Evolutionary conservation across 2,329 filamentous ascomycete genomes (phyloP), one percentile per base, ranked within the genome.

Genomic region (Davidsoniella eucalypti): DNA sequence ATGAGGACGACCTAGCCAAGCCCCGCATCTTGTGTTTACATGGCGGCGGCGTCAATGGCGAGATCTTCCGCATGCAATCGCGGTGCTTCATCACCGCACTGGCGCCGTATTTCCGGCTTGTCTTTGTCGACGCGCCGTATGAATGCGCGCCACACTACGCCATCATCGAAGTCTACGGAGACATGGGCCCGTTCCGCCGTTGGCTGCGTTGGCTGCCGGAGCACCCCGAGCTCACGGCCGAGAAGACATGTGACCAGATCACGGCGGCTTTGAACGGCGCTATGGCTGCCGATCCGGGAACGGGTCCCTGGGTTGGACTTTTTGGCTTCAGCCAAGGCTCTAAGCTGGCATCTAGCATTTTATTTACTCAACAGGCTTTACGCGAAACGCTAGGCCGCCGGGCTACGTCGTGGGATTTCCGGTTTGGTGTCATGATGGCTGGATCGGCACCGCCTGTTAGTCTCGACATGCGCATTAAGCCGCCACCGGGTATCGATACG

Each of bases 1-100:
- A 45, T 45, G 14, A 16, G n/a, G 25, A 51, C 4, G 45, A 54
- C 18, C 49, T 54, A 7, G 38, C 44, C 5, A 66, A 71, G 25
- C 82, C 82, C 2, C 79, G 83, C 53, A 77, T 88, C 56, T 78
- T 88, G 57, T 87, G 82, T 64, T 76, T 88, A n/a, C 84, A 88
- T 63, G 84, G 84, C 60, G 84, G 83, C 58, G 84, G 84, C 54
- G 78, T 80, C 55, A 87, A 82, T 58, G 78, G 72, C n/a, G 60
- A 69, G 39, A 76, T 87, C 61, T 87, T 87, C 67, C 67, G 71
- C 54, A 62, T 72, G 9, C 84, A 88, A 65, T 76, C 78, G 56
- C 82, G 84, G 54, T 67, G 67, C 55, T 57, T 75, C 49, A 61
- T 64, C 46, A 56, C 60, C 26, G 61, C 59, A 23, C 72, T 87